Evolutionary conservation across 1,139 yeast species (phyloP), one percentile per base, ranked within the genome.

Genomic region (Yamadazyma atmosphaerica): DNA sequence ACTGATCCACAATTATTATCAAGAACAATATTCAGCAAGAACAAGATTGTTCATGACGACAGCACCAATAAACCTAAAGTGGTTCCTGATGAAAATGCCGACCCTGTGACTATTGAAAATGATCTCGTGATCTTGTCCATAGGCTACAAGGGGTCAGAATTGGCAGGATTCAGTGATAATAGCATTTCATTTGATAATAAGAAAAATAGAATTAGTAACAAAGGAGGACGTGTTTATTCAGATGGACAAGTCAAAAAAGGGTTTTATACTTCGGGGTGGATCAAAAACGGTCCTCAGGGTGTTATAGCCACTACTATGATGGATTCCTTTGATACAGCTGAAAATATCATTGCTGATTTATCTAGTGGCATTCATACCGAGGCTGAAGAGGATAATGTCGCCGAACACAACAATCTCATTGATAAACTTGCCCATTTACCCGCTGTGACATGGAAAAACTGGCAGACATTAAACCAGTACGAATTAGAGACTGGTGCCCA

Each of bases 271-370:
- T 71, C 92, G 4, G 99, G 99, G 0, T 92, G 99, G 99, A 84
- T 90, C 38, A 81, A 85, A 43, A 83, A 77, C 40, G 96, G 96
- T 0, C 88, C 96, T 7, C 75, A 78, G 26, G 99, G 99, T 1
- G 95, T 89, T 4, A 92, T 92, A 46, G 95, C 96, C 11, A 76
- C 86, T 12, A 88, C 98, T 0, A 87, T 92, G 86, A 74, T 84
- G 72, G 94, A 87, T 44, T 77, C 95, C 0, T 85, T 83, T 51
- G 80, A 79, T 25, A 86, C 89, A 0, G 92, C 87, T 0, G 85
- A 81, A 33, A 66, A 70, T n/a, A 64, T 88, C 0, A 54, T 82
- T 14, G 67, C 72, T 32, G 95, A 86, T 50, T 60, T 76, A 35
- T 43, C 59, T 8, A 57, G 60, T 16, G 64, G 58, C 11, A 63